Base-by-base conservation (phyloP, 305 asterid genomes). In the Caryopteris hybrid region DNA sequence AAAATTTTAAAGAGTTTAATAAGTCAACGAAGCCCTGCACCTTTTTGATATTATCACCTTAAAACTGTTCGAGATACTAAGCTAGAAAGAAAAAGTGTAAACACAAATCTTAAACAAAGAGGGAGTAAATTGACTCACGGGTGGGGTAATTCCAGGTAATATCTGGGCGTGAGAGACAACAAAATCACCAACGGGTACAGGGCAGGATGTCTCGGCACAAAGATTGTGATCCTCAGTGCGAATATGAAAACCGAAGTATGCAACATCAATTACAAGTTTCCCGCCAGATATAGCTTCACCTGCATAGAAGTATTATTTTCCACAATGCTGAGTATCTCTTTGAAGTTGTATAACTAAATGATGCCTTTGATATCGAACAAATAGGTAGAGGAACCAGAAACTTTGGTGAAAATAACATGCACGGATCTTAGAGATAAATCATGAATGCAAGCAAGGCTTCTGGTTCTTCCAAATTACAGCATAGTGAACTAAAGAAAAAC, bases 141-240 rank as follows among this genome's bases (percentile, higher is more conserved):
- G 89, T 55, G 99, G 99, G 21, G 97, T 89, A 61, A 33, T 53
- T 74, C 86, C 90, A 61, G 99, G 99, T 58, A 94, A 79, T 31
- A 43, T 83, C 76, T 94, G 96, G 52, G 95, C 64, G 78, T 89
- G 95, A 59, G 96, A 74, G 66, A 94, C 84, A 34, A 79, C 67
- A 51, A 94, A 94, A 67, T 86, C 84, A 38, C 99, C 98, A 43
- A 67, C 73, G 60, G 88, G 20, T 18, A 92, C 73, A 9, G 99
- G 98, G 81, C 99, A 91, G 7, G 84, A 69, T 2, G 95, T 88
- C 80, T 87, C 78, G 14, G 47, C 0, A 61, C 99, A 94, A 48
- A 94, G 90, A 73, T 91, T 78, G 16, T 82, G 86, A 1, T 70
- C 66, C 83, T 94, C 97, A 8, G 69, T 69, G 81, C 56, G 71